A percentile compares a stretch with the other conserved stretches of the same genome.
These are phyloP conservation scores for Myxozyma monticola DNA, from an alignment of 805 yeast genomes.

Conservation along the genomic window DNA sequence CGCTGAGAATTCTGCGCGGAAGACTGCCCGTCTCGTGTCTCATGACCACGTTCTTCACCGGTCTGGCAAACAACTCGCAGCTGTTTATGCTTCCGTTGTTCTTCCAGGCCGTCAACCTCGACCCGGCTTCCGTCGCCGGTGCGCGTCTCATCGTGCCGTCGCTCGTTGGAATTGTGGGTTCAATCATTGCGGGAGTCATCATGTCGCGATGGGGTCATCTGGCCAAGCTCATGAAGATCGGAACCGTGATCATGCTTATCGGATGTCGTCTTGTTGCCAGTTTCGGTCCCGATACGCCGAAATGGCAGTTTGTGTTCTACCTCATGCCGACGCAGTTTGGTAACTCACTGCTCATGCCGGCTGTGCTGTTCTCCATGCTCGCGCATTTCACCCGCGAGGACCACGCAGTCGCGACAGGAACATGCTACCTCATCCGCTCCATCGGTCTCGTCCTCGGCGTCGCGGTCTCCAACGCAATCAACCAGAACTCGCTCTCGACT, in stretches of 20 bases:
- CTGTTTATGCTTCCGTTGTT: slow-evolving; percentile 72
- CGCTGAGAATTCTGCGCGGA: slow-evolving; percentile 55
- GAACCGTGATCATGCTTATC: slow-evolving; percentile 47
- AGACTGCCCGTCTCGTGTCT: slow-evolving; percentile 65
- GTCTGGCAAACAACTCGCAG: slow-evolving; percentile 58
- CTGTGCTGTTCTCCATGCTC: slow-evolving; percentile 70
- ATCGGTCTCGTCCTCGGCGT: slow-evolving; percentile 87
- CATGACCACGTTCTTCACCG: slow-evolving; percentile 66
- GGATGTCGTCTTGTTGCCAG: slow-evolving; percentile 48
- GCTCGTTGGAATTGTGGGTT: slow-evolving; percentile 65
- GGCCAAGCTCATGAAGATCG: slow-evolving; percentile 47
- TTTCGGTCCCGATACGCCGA: slow-evolving; percentile 31
- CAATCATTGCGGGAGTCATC: slow-evolving; percentile 63
- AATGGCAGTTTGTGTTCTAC: slow-evolving; percentile 46
- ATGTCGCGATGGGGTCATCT: slow-evolving; percentile 71
- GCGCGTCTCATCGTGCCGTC: slow-evolving; percentile 56
- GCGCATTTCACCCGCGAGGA: slow-evolving; percentile 65
- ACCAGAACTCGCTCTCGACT: slow-evolving; percentile 50
- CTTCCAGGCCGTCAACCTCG: slow-evolving; percentile 54
- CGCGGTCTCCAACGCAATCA: slow-evolving; percentile 63
- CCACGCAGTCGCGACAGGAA: slow-evolving; percentile 86
- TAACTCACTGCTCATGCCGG: slow-evolving; percentile 65
- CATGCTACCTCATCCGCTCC: slow-evolving; percentile 83
- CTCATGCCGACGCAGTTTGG: slow-evolving; percentile 62
- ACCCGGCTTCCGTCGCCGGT: slow-evolving; percentile 59